A percentile compares a stretch with the other conserved stretches of the same genome.
Conservation (phyloP, 129 eudicot species). For the Escallonia herrerae region DNA sequence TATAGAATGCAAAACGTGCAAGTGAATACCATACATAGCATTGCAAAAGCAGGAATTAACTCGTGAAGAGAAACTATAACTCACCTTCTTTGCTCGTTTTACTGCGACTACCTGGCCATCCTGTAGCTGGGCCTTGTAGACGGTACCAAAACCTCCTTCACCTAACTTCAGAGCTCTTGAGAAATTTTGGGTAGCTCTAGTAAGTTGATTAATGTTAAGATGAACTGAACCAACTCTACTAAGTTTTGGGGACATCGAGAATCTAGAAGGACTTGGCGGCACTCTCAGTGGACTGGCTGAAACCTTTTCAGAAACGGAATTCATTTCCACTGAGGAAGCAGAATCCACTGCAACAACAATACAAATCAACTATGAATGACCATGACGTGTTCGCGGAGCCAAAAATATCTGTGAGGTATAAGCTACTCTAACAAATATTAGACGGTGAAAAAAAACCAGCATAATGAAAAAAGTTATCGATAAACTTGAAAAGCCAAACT, state of each 20-base stretch:
- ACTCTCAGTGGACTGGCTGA: constrained; percentile 59
- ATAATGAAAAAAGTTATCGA: neutral
- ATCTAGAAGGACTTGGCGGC: constrained; percentile 90
- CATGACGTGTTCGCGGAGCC: neutral
- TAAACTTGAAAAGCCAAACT: neutral
- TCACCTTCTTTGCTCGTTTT: constrained; percentile 91
- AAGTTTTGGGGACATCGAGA: constrained; percentile 75
- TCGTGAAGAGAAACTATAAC: neutral
- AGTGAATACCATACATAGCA: too few relatives aligned
- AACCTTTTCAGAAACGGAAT: constrained; percentile 42
- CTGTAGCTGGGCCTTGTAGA: constrained; percentile 71
- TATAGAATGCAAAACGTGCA: too few relatives aligned
- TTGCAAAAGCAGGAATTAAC: too few relatives aligned
- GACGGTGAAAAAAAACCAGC: neutral
- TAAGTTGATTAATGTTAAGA: constrained; percentile 59
- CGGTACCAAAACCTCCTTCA: constrained; percentile 92
- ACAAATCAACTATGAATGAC: constrained; percentile 6
- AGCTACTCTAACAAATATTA: neutral
- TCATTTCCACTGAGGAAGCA: constrained; percentile 58
- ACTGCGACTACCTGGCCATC: constrained; percentile 82
- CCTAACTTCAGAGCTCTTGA: constrained; percentile 63
- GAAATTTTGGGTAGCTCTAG: constrained; percentile 76
- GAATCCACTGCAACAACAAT: constrained; percentile 48
- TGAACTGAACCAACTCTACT: constrained; percentile 68
- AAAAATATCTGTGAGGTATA: neutral